A percentile compares a stretch with the other conserved stretches of the same genome.
These are phyloP conservation scores for Exserohilum rostratum DNA, from an alignment of 2,329 filamentous ascomycete genomes.

Conservation along the genomic window DNA sequence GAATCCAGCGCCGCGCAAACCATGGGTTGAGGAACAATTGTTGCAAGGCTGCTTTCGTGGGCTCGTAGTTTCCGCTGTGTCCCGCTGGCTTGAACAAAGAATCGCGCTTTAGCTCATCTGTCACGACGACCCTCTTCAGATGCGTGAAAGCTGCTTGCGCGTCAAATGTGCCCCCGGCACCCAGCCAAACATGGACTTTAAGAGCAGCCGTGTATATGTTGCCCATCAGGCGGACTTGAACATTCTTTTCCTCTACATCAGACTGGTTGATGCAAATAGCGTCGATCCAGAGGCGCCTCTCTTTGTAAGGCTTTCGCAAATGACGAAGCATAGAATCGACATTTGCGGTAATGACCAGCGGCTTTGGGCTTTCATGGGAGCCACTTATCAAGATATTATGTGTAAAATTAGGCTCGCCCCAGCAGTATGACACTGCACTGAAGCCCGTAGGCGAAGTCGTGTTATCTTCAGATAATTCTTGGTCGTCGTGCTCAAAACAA, in stretches of 20 bases:
- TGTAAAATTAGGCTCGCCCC: background rate
- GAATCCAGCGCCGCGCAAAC: background rate
- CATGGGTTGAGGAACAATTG: background rate
- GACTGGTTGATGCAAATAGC: background rate
- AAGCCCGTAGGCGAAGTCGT: background rate
- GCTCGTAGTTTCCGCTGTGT: background rate
- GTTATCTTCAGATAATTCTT: background rate
- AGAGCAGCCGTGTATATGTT: background rate
- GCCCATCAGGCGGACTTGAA: background rate
- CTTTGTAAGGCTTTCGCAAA: background rate
- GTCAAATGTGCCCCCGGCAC: background rate
- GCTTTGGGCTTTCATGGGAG: background rate
- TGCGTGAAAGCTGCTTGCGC: background rate
- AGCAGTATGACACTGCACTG: background rate
- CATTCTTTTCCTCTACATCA: background rate
- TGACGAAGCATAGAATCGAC: background rate
- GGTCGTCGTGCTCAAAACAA: no score
- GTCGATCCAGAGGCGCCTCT: background rate
- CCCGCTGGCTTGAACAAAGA: background rate
- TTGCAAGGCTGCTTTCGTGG: background rate
- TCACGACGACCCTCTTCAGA: background rate
- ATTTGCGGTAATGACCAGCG: background rate
- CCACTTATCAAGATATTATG: background rate
- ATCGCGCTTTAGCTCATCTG: background rate
- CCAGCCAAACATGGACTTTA: background rate